A percentile compares a stretch with the other conserved stretches of the same genome.
Evolutionary conservation across 73 alveolate genomes (phyloP).

Genomic region (Paramecium bursaria): DNA sequence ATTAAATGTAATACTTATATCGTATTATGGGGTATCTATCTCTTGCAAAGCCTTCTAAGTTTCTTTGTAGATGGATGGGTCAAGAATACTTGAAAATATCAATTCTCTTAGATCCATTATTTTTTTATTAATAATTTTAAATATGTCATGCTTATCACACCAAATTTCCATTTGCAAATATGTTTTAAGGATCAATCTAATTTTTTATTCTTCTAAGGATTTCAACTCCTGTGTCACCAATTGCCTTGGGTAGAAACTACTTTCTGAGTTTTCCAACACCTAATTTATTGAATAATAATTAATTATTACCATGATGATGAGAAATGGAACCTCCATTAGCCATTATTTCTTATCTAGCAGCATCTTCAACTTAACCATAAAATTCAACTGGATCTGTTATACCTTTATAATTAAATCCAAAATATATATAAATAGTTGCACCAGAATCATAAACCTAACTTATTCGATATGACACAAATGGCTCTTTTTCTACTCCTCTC

Average conservation of each 20-base stretch:
- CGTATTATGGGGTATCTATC: too few relatives aligned
- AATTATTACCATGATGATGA: slow-evolving; percentile 87
- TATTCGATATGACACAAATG: slow-evolving; percentile 87
- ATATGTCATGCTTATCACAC: too few relatives aligned
- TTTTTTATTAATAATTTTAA: too few relatives aligned
- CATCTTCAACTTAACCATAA: slow-evolving; percentile 84
- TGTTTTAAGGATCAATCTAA: slow-evolving; percentile 83
- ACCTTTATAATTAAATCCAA: slow-evolving; percentile 78
- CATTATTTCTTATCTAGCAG: slow-evolving; percentile 88
- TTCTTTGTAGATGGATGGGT: too few relatives aligned
- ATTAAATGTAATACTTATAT: too few relatives aligned
- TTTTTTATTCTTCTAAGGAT: slow-evolving; percentile 73
- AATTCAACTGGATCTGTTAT: slow-evolving; percentile 75
- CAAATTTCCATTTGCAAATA: slow-evolving; percentile 78
- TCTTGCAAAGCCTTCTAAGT: too few relatives aligned
- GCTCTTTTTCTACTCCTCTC: slow-evolving; percentile 70
- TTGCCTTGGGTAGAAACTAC: slow-evolving; percentile 71
- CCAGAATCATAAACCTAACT: slow-evolving; percentile 91
- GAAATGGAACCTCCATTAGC: slow-evolving; percentile 86
- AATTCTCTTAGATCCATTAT: too few relatives aligned
- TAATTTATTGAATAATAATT: not conserved
- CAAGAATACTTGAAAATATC: too few relatives aligned
- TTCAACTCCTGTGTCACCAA: slow-evolving; percentile 79
- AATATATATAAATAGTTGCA: slow-evolving; percentile 88
- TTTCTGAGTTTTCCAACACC: slow-evolving; percentile 90